Evolutionary conservation across 352 stramenopile genomes (phyloP), one percentile per base, ranked within the genome.

Genomic region (Globisporangium cylindrosporum): DNA sequence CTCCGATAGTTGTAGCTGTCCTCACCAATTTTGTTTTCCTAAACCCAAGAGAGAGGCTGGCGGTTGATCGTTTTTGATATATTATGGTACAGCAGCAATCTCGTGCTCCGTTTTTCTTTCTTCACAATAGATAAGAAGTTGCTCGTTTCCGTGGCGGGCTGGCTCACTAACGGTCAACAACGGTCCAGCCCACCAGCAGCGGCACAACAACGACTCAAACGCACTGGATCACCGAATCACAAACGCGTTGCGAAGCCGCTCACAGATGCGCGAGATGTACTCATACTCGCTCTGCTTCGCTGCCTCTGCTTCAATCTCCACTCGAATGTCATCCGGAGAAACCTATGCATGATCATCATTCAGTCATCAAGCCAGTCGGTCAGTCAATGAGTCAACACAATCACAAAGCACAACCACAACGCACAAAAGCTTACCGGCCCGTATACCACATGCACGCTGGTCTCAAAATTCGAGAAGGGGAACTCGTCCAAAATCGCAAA

Each of bases 201-300:
- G 38, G 55, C 29, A 65, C 64, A 61, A 70, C 48, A 60, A 68
- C 59, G 62, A 53, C 22, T 59, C 22, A 49, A 54, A 68, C 55
- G 48, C 49, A 48, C 7, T 2, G 25, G n/a, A 51, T 75, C 77
- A 81, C 58, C 72, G 73, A 32, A 29, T 24, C 20, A 82, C 71
- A 51, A 89, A 88, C 57, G 57, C 69, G 32, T 86, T 74, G 62
- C 81, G 65, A 36, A 91, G 70, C 29, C 80, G 71, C 22, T 66
- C 73, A 29, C 79, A 90, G 18, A 92, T 79, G 27, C 80, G 75
- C 18, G 73, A 76, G 29, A 93, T 77, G 61, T 86, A 91, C 41
- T 89, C 81, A 24, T 86, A 68, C 51, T 64, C 69, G 24, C 59
- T 67, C 32, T 75, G 59, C 43, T 64, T 81, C n/a, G 80, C 60